Percentiles rank a stretch among this genome's conserved stretches.
Evolutionary conservation across 1,284 basidiomycete species (phyloP).

Genomic region (Phaffia rhodozyma): DNA sequence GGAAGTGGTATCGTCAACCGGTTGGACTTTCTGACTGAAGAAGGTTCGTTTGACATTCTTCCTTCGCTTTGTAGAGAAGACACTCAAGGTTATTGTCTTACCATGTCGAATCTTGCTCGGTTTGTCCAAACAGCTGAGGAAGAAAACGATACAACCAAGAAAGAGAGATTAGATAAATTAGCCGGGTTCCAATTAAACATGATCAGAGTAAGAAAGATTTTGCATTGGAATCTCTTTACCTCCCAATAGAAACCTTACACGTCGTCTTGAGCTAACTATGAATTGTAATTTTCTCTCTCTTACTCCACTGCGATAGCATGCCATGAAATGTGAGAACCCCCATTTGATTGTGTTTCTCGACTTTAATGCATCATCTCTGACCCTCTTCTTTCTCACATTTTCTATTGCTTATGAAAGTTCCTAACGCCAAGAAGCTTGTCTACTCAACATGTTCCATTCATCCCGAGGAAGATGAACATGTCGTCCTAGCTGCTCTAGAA

Average conservation of each 20-base stretch:
- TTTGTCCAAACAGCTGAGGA: conserved; percentile 35
- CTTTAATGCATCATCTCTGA: neutral
- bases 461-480: conserved; percentile 77
- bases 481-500: conserved; percentile 57
- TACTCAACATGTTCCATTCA: conserved; percentile 96
- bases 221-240: neutral
- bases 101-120: neutral
- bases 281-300: neutral
- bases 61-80: neutral
- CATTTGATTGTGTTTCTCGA: neutral
- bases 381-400: neutral
- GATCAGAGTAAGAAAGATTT: conserved; percentile 40
- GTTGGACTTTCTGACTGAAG: conserved; percentile 66
- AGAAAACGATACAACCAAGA: conserved; percentile 42
- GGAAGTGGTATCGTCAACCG: conserved; percentile 86
- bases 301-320: conserved; percentile 44
- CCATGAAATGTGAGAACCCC: conserved; percentile 66
- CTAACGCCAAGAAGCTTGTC: conserved; percentile 55
- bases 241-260: neutral
- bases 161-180: conserved; percentile 64
- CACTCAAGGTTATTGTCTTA: neutral
- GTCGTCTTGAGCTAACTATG: neutral
- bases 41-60: conserved; percentile 25
- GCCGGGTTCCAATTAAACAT: conserved; percentile 82
- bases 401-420: conserved; percentile 38